phyloP scores from a whole-genome alignment of 1,284 basidiomycete species.

The Vanrija sp. region DNA sequence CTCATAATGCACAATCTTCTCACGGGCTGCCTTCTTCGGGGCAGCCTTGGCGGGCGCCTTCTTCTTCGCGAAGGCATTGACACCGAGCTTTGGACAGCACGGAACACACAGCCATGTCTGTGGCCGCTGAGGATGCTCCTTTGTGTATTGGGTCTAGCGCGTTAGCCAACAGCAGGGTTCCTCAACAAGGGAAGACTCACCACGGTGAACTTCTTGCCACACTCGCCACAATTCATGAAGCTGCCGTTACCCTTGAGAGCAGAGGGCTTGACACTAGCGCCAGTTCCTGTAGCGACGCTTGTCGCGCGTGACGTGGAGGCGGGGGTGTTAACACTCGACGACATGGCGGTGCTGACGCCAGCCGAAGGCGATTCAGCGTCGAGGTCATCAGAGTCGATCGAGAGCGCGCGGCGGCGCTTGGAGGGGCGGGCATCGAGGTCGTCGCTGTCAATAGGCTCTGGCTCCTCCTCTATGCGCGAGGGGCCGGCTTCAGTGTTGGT shows the following conservation, averaged over 20 bases:
- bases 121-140: conserved; percentile 59
- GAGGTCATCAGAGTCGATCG: conserved; percentile 63
- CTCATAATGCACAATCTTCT: conserved; percentile 62
- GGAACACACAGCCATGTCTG: conserved; percentile 71
- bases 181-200: conserved; percentile 54
- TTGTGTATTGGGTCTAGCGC: conserved; percentile 73
- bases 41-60: conserved; percentile 59
- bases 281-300: conserved; percentile 13
- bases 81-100: conserved; percentile 69
- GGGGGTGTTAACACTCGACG: conserved; percentile 27
- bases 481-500: conserved; percentile 2
- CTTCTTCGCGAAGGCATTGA: conserved; percentile 70
- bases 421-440: conserved; percentile 31
- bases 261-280: conserved; percentile 42
- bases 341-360: conserved; percentile 14
- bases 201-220: conserved; percentile 80
- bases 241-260: conserved; percentile 66
- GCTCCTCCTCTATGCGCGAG: conserved; percentile 3
- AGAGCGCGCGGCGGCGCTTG: conserved; percentile 41
- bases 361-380: conserved; percentile 47
- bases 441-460: conserved; percentile 17
- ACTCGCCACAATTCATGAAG: conserved; percentile 76
- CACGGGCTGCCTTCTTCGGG: conserved; percentile 36
- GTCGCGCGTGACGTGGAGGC: conserved; percentile 53
- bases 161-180: neutral